Conservation (phyloP, 768 basidiomycete species). For the Boletales sp. region DNA sequence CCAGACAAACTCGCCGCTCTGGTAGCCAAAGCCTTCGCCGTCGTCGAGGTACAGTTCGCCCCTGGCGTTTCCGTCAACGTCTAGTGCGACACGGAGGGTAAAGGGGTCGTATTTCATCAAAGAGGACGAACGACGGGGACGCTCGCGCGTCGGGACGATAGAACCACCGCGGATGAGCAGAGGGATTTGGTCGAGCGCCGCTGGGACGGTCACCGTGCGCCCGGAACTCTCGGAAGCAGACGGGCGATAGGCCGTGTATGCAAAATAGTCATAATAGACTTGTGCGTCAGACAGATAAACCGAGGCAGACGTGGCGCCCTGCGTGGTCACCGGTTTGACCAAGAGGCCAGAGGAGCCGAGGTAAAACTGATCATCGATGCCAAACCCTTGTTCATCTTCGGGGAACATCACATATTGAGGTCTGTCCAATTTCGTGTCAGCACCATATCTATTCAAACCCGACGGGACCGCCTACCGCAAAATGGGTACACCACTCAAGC, state of each 20-base stretch:
- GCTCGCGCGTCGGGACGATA: constrained; percentile 82
- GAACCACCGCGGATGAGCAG: constrained; percentile 88
- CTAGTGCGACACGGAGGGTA: constrained; percentile 82
- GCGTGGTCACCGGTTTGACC: constrained; percentile 83
- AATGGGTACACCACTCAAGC: constrained; percentile 76
- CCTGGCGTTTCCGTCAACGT: constrained; percentile 50
- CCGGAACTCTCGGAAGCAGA: constrained; percentile 43
- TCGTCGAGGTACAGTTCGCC: constrained; percentile 97
- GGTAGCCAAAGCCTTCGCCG: constrained; percentile 77
- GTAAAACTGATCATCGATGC: constrained; percentile 92
- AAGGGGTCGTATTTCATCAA: constrained; percentile 92
- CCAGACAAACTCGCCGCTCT: constrained; percentile 80
- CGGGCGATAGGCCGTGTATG: constrained; percentile 62
- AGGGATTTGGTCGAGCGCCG: constrained; percentile 78
- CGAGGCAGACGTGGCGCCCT: constrained; percentile 62
- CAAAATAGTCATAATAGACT: constrained; percentile 95
- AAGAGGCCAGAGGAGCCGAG: constrained; percentile 85
- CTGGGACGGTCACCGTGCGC: constrained; percentile 69
- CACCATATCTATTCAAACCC: background rate
- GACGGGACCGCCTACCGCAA: constrained; percentile 53
- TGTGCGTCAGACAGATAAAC: constrained; percentile 89
- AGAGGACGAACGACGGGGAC: constrained; percentile 79
- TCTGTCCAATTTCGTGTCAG: constrained; percentile 36
- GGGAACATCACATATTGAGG: constrained; percentile 98
- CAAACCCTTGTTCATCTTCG: constrained; percentile 79